phyloP scores from a whole-genome alignment of 2,329 filamentous ascomycete species.

The Diaporthe ilicicola region DNA sequence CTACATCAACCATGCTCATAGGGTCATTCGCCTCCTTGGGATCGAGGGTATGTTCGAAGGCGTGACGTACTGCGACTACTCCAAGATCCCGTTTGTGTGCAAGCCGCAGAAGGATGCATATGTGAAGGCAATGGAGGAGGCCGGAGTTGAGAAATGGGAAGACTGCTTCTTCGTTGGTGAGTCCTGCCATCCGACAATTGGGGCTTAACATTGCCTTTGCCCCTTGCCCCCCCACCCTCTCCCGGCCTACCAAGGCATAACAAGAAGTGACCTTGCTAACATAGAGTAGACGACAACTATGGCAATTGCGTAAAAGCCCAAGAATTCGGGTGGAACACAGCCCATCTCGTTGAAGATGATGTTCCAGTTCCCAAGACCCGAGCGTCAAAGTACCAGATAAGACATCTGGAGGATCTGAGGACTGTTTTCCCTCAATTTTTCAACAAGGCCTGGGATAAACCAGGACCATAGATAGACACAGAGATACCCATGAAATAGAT shows the following conservation, averaged over 20 bases:
- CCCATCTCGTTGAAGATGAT: slow-evolving; percentile 84
- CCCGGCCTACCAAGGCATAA: slow-evolving; percentile 33
- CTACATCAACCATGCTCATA: slow-evolving; percentile 85
- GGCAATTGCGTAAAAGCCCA: slow-evolving; percentile 82
- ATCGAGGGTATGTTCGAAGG: slow-evolving; percentile 94
- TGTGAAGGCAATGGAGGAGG: slow-evolving; percentile 86
- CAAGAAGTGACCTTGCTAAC: not conserved
- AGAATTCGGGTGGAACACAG: slow-evolving; percentile 84
- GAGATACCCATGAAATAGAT: not conserved
- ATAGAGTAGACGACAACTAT: slow-evolving; percentile 78
- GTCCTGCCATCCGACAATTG: slow-evolving; percentile 42
- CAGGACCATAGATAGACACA: not conserved
- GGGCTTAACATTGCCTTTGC: not conserved
- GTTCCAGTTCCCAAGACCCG: slow-evolving; percentile 69
- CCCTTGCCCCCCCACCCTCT: not conserved
- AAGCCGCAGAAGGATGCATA: slow-evolving; percentile 89
- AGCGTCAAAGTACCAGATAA: slow-evolving; percentile 79
- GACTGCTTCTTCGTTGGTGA: slow-evolving; percentile 93
- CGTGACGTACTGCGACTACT: slow-evolving; percentile 94
- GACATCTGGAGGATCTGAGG: slow-evolving; percentile 78
- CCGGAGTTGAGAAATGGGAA: slow-evolving; percentile 71
- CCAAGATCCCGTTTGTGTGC: slow-evolving; percentile 76
- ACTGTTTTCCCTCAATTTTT: slow-evolving; percentile 86
- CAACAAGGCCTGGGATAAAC: slow-evolving; percentile 53
- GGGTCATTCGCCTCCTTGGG: slow-evolving; percentile 82